Evolutionary conservation across 768 basidiomycete genomes (phyloP).

Genomic region (Udeniomyces megalosporus): DNA sequence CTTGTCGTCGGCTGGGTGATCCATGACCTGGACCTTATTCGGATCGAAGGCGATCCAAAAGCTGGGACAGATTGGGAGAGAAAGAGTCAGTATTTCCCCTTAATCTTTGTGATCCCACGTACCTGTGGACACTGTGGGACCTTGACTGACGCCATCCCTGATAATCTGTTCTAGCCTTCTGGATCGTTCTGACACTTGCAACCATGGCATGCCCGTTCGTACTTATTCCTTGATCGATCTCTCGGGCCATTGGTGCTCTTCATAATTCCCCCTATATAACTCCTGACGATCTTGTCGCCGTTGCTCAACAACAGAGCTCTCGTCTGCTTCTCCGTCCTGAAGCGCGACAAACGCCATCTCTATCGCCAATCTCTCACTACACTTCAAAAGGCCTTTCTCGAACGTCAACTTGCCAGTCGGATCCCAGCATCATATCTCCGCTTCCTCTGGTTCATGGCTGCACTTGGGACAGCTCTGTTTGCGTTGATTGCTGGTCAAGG

Average conservation of each 20-base stretch:
- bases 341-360: constrained; percentile 31
- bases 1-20: constrained; percentile 20
- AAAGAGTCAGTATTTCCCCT: constrained; percentile 23
- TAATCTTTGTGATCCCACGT: not conserved
- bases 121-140: not conserved
- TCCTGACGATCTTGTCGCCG: too few relatives aligned
- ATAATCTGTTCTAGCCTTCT: constrained; percentile 29
- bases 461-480: constrained; percentile 30
- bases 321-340: constrained; percentile 33
- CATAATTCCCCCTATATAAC: too few relatives aligned
- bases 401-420: constrained; percentile 24
- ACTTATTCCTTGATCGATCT: not conserved
- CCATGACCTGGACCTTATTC: constrained; percentile 27
- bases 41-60: constrained; percentile 22
- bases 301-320: constrained; percentile 23
- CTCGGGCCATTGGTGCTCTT: not conserved
- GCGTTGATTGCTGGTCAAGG: constrained; percentile 34
- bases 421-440: constrained; percentile 33
- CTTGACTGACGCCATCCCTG: too few relatives aligned
- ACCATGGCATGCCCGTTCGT: constrained; percentile 28
- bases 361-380: constrained; percentile 24
- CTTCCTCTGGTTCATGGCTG: constrained; percentile 34
- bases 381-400: constrained; percentile 23
- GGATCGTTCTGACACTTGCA: constrained; percentile 27
- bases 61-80: constrained; percentile 27